Conservation (phyloP, 2,329 filamentous ascomycete species). For the Alternaria gaisen region DNA sequence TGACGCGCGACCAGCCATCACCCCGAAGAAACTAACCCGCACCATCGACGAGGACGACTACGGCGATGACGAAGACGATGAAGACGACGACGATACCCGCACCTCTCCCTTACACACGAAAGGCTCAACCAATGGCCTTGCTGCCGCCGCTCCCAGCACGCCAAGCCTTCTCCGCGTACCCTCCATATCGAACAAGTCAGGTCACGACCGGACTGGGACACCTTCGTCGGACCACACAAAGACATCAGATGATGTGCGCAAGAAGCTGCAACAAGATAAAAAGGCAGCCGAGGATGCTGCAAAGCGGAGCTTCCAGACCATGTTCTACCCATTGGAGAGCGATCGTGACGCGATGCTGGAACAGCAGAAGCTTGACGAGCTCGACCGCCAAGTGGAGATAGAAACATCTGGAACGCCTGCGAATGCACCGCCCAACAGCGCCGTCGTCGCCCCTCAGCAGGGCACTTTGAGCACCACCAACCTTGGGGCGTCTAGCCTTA, state of each 20-base stretch:
- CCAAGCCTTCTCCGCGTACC: constrained; percentile 71
- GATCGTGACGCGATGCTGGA: constrained; percentile 97
- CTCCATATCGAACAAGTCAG: constrained; percentile 70
- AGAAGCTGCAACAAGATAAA: constrained; percentile 90
- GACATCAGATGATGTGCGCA: constrained; percentile 85
- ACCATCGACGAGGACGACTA: constrained; percentile 87
- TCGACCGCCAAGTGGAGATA: constrained; percentile 93
- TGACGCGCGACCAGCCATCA: constrained; percentile 57
- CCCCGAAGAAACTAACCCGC: constrained; percentile 77
- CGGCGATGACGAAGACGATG: constrained; percentile 76
- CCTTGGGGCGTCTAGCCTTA: constrained; percentile 92
- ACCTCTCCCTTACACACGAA: constrained; percentile 61
- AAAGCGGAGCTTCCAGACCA: constrained; percentile 87
- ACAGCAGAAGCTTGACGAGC: constrained; percentile 95
- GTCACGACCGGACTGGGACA: constrained; percentile 66
- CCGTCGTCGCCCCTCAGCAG: constrained; percentile 69
- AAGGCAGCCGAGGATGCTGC: constrained; percentile 89
- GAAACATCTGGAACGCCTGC: constrained; percentile 78
- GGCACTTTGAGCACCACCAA: constrained; percentile 93
- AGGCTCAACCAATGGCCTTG: constrained; percentile 61
- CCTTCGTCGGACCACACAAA: constrained; percentile 68
- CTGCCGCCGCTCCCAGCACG: constrained; percentile 66
- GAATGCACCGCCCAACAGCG: constrained; percentile 60
- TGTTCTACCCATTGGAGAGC: constrained; percentile 95
- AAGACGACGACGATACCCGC: constrained; percentile 54